These are phyloP conservation scores for Lolium multiflorum DNA, from an alignment of 176 grass and related monocot genomes.

Conservation along the genomic window DNA sequence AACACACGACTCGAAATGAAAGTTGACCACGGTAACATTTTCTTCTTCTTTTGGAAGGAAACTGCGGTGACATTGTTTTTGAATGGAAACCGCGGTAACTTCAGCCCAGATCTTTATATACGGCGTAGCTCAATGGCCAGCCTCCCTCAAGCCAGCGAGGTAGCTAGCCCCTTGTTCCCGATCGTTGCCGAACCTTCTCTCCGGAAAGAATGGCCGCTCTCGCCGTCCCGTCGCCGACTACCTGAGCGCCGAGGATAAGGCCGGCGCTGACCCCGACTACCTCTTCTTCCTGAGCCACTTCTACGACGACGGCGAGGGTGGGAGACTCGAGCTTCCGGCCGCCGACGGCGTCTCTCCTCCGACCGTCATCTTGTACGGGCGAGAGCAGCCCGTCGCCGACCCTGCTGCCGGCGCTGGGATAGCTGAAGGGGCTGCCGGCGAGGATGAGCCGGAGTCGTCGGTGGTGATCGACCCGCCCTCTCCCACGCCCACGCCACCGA, in stretches of 20 bases:
- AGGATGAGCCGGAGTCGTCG: neutral
- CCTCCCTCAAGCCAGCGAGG: neutral
- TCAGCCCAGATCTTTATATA: neutral
- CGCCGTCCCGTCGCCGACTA: slow-evolving; percentile 32
- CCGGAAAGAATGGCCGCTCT: slow-evolving; percentile 1
- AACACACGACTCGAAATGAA: neutral
- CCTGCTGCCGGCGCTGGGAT: neutral
- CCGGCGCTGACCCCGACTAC: neutral
- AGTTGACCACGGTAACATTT: neutral
- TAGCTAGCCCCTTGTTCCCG: neutral
- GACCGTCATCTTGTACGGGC: slow-evolving; percentile 5
- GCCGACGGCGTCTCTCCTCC: neutral
- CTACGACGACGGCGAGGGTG: neutral
- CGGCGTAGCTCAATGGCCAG: neutral
- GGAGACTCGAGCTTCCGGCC: neutral
- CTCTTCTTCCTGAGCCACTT: slow-evolving; percentile 34
- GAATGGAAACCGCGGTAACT: neutral
- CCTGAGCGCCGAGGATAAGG: slow-evolving; percentile 10
- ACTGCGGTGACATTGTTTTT: neutral
- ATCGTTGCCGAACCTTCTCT: neutral
- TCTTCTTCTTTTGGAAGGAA: neutral
- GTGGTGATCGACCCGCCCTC: slow-evolving; percentile 1
- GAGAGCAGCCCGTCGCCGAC: no score
- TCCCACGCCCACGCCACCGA: neutral
- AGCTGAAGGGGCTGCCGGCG: neutral